A percentile compares a stretch with the other conserved stretches of the same genome.
These are phyloP conservation scores for Sarcocystis neurona DNA, from an alignment of 169 alveolate species.

Conservation along the genomic window DNA sequence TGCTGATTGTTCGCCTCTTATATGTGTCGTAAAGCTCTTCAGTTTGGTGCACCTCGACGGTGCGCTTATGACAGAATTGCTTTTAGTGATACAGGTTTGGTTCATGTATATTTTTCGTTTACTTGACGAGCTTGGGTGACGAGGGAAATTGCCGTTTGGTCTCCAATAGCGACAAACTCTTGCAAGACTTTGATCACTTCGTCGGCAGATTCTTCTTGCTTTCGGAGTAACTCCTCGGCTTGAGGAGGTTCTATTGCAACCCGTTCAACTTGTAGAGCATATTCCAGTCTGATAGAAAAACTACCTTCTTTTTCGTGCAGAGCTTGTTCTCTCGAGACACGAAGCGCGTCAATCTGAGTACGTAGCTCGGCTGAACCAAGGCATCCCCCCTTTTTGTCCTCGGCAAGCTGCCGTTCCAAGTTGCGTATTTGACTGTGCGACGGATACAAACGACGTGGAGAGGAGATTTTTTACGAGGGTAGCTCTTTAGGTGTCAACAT, in stretches of 20 bases:
- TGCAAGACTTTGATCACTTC: not conserved
- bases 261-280: conserved; percentile 14
- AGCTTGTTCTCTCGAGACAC: not conserved
- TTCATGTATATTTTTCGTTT: not conserved
- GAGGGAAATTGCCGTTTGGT: not conserved
- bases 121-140: not conserved
- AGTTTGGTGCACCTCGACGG: not conserved
- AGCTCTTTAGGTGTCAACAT: no score
- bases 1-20: not conserved
- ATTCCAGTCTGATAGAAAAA: not conserved
- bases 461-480: no score
- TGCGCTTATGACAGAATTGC: not conserved
- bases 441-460: no score
- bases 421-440: no score
- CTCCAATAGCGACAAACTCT: conserved; percentile 1
- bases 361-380: no score
- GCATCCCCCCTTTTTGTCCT: no score
- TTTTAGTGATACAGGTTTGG: not conserved
- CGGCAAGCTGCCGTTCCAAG: no score
- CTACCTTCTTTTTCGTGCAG: conserved; percentile 2
- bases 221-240: not conserved
- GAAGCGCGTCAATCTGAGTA: not conserved
- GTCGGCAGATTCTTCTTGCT: not conserved
- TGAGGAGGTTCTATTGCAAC: conserved; percentile 1
- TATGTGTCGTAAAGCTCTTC: not conserved